Percentiles rank a stretch among this genome's conserved stretches.
phyloP scores from a whole-genome alignment of 2,329 filamentous ascomycete species.

The Basipetospora chlamydospora region DNA sequence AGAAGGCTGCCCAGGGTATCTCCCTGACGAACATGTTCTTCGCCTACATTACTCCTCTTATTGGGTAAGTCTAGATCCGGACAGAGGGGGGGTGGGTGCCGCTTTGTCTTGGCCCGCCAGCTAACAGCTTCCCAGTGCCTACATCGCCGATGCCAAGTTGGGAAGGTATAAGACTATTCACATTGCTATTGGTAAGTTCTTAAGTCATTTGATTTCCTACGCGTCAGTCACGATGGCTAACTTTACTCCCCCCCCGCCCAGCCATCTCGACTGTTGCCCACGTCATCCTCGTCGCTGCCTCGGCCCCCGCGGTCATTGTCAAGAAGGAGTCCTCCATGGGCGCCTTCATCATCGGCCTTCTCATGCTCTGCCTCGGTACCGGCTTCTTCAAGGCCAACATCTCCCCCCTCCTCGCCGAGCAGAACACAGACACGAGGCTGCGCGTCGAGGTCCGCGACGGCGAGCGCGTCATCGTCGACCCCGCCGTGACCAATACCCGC shows the following conservation, averaged over 20 bases:
- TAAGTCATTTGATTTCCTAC: no score
- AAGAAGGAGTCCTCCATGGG: constrained; percentile 42
- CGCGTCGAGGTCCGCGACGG: constrained; percentile 41
- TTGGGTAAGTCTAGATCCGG: constrained; percentile 33
- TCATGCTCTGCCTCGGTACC: constrained; percentile 45
- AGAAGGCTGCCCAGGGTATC: constrained; percentile 35
- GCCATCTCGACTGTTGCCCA: constrained; percentile 52
- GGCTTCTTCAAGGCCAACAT: constrained; percentile 77
- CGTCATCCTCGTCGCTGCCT: constrained; percentile 48
- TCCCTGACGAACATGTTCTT: constrained; percentile 45
- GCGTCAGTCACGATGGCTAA: no score
- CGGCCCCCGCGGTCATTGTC: constrained; percentile 48
- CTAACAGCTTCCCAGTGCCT: constrained; percentile 25
- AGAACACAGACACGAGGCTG: constrained; percentile 45
- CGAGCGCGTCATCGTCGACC: constrained; percentile 57
- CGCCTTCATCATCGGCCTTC: constrained; percentile 53
- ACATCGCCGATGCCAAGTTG: constrained; percentile 53
- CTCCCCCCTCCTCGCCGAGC: constrained; percentile 55
- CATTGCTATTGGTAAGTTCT: constrained; percentile 48
- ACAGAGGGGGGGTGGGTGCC: no score
- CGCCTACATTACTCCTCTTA: constrained; percentile 43
- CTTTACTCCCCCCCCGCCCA: no score
- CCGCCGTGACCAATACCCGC: constrained; percentile 50
- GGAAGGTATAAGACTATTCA: constrained; percentile 63
- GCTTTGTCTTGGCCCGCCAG: no score